These are phyloP conservation scores for Vitis amurensis DNA, from an alignment of 164 flowering plant genomes.

Conservation along the genomic window DNA sequence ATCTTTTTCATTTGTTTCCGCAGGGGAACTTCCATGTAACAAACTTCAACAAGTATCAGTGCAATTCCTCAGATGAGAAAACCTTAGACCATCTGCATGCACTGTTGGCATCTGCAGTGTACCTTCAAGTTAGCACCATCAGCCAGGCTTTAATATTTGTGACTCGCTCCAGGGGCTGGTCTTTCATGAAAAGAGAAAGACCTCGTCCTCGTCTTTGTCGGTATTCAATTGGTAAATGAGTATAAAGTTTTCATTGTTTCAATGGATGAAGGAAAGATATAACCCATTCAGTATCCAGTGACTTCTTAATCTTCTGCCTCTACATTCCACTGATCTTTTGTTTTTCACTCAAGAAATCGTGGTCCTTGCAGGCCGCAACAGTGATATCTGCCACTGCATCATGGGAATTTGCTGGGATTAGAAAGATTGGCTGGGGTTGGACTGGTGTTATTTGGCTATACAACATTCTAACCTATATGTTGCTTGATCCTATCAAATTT, in stretches of 20 bases:
- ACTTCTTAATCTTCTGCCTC: too few species aligned
- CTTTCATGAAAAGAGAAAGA: slow-evolving; percentile 28
- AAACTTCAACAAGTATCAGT: slow-evolving; percentile 13
- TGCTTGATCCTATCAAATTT: slow-evolving; percentile 43
- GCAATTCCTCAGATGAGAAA: slow-evolving; percentile 7
- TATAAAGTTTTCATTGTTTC: too few species aligned
- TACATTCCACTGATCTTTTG: too few species aligned
- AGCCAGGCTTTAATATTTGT: slow-evolving; percentile 69
- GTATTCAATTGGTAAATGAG: slow-evolving; percentile 42
- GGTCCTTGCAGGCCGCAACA: slow-evolving; percentile 36
- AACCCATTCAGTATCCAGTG: too few species aligned
- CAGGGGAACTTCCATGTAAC: slow-evolving; percentile 37
- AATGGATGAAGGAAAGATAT: not conserved
- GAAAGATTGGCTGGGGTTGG: slow-evolving; percentile 52
- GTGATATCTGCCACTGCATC: slow-evolving; percentile 32
- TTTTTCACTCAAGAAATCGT: not conserved
- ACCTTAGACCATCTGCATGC: slow-evolving; percentile 15
- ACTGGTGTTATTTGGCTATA: slow-evolving; percentile 40
- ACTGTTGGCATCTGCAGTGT: slow-evolving; percentile 55
- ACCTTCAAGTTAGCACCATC: slow-evolving; percentile 68
- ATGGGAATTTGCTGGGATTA: slow-evolving; percentile 37
- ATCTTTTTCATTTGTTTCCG: not conserved
- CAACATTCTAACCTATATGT: slow-evolving; percentile 28
- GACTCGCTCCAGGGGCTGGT: slow-evolving; percentile 47
- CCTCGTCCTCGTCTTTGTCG: slow-evolving; percentile 43